Base-by-base conservation (phyloP, 192 early-diverging fungal species). In the Chytriomyces confervae region DNA sequence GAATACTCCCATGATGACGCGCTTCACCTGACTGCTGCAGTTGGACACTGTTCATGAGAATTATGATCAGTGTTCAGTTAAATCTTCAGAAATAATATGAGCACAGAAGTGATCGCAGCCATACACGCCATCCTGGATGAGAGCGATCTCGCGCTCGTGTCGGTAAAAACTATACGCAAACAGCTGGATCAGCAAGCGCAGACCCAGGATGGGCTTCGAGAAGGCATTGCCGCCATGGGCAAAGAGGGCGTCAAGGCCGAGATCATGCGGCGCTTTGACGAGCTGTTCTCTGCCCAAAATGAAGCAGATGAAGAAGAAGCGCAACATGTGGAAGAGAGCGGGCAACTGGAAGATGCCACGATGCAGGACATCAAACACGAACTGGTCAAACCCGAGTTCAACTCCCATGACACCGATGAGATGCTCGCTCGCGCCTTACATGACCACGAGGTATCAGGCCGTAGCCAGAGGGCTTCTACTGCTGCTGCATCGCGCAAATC, bases 271-370 rank as follows among this genome's bases (percentile, higher is more conserved):
- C 16, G 13, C 53, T 57, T 57, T 57, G 53, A 57, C 53, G 53
- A 13, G 20, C 36, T 36, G 36, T 36, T 2, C 20, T 20, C 13
- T 20, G 53, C 3, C 0, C 16, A 57, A 13, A 57, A 13, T 20
- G 16, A 20, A 13, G 53, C 1, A 13, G 53, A n/a, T 57, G 51
- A 69, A 36, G 80, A 77, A 50, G 61, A 76, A 50, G 49, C 69
- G 64, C 65, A 78, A 60, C 66, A 76, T 10, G 69, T 79, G 57
- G 81, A 78, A 7, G 24, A 77, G 16, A 77, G 80, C 29, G 78
- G 77, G 43, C 83, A 81, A 43, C 80, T 64, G 60, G 78, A 79
- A 23, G 20, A 49, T 13, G 77, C 13, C 72, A 46, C 60, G 67
- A 24, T 76, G 64, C 57, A 76, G 69, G 61, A 76, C 46, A 36